A percentile compares a stretch with the other conserved stretches of the same genome.
Conservation (phyloP, 257 asterid genomes). For the Nicotiana otophora region DNA sequence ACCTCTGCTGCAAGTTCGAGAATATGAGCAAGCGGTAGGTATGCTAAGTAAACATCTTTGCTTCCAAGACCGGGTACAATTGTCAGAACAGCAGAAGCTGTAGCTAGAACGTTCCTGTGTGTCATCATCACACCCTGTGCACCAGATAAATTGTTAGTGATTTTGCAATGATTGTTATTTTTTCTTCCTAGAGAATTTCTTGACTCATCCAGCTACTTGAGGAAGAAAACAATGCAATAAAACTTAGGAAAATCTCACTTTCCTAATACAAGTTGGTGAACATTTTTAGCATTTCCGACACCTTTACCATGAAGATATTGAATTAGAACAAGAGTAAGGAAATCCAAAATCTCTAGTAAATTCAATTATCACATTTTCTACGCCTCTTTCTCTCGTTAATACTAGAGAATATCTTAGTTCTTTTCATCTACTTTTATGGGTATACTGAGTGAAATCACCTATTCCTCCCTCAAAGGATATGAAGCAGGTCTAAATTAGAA, state of each 20-base stretch:
- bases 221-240: neutral
- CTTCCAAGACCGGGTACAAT: conserved; percentile 76
- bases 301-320: neutral
- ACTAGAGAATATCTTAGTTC: neutral
- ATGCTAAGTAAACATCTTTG: conserved; percentile 82
- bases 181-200: neutral
- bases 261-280: neutral
- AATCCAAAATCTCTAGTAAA: neutral
- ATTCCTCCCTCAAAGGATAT: neutral
- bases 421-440: conserved; percentile 3
- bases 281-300: neutral
- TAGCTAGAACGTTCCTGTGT: conserved; percentile 81
- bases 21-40: conserved; percentile 94
- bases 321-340: neutral
- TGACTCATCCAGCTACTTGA: neutral
- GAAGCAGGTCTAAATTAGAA: neutral
- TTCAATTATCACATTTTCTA: neutral
- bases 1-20: conserved; percentile 99
- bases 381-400: neutral
- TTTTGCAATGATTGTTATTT: neutral
- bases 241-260: neutral
- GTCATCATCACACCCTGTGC: conserved; percentile 98
- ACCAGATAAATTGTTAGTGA: conserved; percentile 9
- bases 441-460: neutral
- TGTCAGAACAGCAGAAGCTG: conserved; percentile 88